Conservation (phyloP, 495 filamentous ascomycete species). For the Baudoinia panamericana region DNA sequence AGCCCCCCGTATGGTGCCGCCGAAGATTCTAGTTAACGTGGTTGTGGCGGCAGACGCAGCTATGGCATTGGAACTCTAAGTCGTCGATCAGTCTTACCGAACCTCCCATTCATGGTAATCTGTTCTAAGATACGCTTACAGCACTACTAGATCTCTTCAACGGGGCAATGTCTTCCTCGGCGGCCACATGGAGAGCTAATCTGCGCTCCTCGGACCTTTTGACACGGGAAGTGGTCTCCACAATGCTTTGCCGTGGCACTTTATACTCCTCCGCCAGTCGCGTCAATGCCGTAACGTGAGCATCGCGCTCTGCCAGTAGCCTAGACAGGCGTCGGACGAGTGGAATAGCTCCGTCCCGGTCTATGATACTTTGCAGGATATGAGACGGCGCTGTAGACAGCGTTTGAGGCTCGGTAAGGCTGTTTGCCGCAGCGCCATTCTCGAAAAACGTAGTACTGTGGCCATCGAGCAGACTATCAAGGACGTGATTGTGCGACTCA, state of each 20-base stretch:
- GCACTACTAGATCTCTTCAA: background rate
- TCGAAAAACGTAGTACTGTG: conserved; percentile 16
- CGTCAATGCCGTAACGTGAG: conserved; percentile 18
- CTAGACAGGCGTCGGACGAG: conserved; percentile 9
- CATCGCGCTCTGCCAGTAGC: conserved; percentile 18
- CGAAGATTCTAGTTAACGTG: too few species aligned
- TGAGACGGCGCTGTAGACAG: conserved; percentile 6
- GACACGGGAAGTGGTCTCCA: conserved; percentile 7
- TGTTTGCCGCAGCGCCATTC: background rate
- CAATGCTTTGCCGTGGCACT: conserved; percentile 5
- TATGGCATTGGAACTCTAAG: too few species aligned
- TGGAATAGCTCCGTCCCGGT: conserved; percentile 10
- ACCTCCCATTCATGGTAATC: too few species aligned
- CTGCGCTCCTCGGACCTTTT: conserved; percentile 12
- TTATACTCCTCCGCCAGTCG: conserved; percentile 19
- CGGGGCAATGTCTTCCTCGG: conserved; percentile 4
- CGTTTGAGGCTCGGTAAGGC: conserved; percentile 6
- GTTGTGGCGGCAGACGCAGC: too few species aligned
- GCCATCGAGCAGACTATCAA: conserved; percentile 11
- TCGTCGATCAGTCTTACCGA: too few species aligned
- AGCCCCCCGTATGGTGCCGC: too few species aligned
- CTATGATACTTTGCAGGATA: conserved; percentile 10
- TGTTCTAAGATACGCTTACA: conserved; percentile 2
- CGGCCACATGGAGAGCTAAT: conserved; percentile 6
- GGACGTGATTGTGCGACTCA: background rate